Evolutionary conservation across 1,284 basidiomycete genomes (phyloP), one percentile per base, ranked within the genome.

Genomic region (Trichosporon inkin): DNA sequence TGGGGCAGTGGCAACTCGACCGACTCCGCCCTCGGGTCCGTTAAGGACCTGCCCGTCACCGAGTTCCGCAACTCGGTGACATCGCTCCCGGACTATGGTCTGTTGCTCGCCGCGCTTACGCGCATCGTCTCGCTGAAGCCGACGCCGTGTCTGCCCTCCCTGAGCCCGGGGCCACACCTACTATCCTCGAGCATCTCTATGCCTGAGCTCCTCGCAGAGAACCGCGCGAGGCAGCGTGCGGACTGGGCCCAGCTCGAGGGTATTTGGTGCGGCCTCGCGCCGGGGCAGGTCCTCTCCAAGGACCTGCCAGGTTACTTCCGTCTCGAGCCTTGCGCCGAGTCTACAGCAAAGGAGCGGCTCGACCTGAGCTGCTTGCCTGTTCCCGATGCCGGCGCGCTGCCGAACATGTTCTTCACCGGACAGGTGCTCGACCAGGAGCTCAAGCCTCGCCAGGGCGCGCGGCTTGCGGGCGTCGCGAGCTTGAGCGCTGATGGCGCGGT

Each of bases 61-160:
- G 44, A 49, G 44, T 49, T 49, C 44, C 44, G 44, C 16, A 32
- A 49, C 24, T 49, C 44, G 14, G 44, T 49, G 13, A n/a, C 44
- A 1, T 28, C 44, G 2, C 22, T 49, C 14, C 44, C 44, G 5
- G 44, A 49, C 16, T 49, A 49, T 11, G 44, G 44, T 3, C 44
- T 49, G 14, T 14, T 49, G 22, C 24, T 49, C 16, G 44, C 44
- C 14, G 44, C 44, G 14, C 24, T 49, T 3, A 49, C 44, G 44
- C 13, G 44, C 11, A 22, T 49, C 16, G 28, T 49, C 24, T 28
- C 44, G 3, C 44, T 49, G 14, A 19, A 17, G 10, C 44, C 44
- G 10, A 32, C 22, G 14, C 44, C 44, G 14, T 32, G 22, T 8
- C 44, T 49, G 16, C 44, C 44, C 14, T 28, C 44, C 4, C 24